Conservation (phyloP, 306 rosid species). For the Cucurbita maxima region DNA sequence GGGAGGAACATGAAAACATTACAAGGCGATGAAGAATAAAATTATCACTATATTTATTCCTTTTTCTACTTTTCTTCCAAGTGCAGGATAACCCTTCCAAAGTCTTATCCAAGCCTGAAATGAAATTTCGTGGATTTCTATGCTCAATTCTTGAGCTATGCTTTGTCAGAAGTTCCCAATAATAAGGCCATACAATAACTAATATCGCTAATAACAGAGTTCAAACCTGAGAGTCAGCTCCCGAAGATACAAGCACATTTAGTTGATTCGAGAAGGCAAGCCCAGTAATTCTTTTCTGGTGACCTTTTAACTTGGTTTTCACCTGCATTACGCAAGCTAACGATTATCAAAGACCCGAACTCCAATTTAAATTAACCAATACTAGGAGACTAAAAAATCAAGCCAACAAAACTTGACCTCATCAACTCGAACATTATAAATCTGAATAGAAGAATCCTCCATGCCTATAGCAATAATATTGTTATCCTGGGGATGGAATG, state of each 20-base stretch:
- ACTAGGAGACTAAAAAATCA: neutral
- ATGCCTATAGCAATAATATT: conserved; percentile 97
- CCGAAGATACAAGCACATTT: conserved; percentile 95
- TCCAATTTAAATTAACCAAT: neutral
- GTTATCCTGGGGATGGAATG: conserved; percentile 98
- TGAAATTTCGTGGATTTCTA: too few relatives aligned
- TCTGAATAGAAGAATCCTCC: conserved; percentile 95
- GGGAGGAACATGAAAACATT: too few relatives aligned
- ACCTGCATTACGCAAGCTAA: conserved; percentile 33
- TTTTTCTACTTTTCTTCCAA: too few relatives aligned
- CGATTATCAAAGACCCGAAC: neutral
- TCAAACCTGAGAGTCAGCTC: conserved; percentile 97
- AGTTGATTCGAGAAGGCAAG: conserved; percentile 79
- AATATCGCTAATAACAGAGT: neutral
- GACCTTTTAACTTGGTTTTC: conserved; percentile 89
- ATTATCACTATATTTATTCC: too few relatives aligned
- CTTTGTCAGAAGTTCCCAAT: too few relatives aligned
- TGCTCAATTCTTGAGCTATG: too few relatives aligned
- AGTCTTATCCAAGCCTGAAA: too few relatives aligned
- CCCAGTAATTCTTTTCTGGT: conserved; percentile 98
- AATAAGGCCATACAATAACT: too few relatives aligned
- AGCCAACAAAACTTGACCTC: conserved; percentile 35
- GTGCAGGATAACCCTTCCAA: too few relatives aligned
- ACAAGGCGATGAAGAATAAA: too few relatives aligned
- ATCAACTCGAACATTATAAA: conserved; percentile 89